These are phyloP conservation scores for Kregervanrija pseudodelftensis DNA, from an alignment of 805 yeast species.

Conservation along the genomic window DNA sequence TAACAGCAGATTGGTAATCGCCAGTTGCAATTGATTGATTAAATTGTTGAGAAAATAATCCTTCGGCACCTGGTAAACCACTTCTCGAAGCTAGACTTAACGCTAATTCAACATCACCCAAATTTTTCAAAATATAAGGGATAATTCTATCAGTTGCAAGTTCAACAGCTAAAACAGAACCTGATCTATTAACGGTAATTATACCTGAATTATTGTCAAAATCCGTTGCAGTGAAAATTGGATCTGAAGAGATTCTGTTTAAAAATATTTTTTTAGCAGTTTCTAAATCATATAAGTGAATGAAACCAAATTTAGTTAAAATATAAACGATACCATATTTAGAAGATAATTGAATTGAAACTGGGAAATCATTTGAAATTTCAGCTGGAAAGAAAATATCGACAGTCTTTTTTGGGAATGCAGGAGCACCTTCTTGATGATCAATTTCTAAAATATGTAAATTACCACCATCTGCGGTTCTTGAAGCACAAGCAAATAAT, in stretches of 20 bases:
- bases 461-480: conserved; percentile 75
- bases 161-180: conserved; percentile 91
- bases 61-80: conserved; percentile 96
- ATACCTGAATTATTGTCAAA: conserved; percentile 75
- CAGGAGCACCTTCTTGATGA: conserved; percentile 79
- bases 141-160: conserved; percentile 77
- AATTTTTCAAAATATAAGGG: conserved; percentile 80
- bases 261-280: conserved; percentile 88
- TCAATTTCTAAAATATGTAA: conserved; percentile 94
- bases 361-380: conserved; percentile 94
- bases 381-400: conserved; percentile 97
- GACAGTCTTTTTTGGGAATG: conserved; percentile 78
- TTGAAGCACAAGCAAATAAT: conserved; percentile 88
- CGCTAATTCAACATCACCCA: conserved; percentile 83
- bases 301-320: conserved; percentile 92
- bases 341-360: conserved; percentile 78
- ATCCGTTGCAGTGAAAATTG: conserved; percentile 82
- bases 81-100: conserved; percentile 88
- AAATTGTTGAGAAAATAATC: conserved; percentile 84
- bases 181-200: conserved; percentile 87
- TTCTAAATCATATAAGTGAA: conserved; percentile 91
- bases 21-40: conserved; percentile 77
- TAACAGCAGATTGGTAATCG: conserved; percentile 88
- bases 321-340: conserved; percentile 82
- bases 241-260: conserved; percentile 93